Conservation (phyloP, 2,329 filamentous ascomycete genomes). For the Lachnum nothofagi region DNA sequence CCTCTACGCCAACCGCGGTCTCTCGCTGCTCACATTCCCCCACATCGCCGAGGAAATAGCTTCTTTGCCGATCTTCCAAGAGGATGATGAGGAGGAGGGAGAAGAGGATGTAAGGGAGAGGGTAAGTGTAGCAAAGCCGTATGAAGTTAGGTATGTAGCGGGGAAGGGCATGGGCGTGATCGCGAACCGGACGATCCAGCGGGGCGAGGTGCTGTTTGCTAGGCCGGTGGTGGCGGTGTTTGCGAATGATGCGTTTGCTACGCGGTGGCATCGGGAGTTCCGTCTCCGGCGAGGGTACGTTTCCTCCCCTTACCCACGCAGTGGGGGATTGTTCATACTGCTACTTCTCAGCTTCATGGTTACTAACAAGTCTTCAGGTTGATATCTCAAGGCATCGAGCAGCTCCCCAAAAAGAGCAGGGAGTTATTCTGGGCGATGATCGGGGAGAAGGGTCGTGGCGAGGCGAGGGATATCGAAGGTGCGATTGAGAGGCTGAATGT, state of each 20-base stretch:
- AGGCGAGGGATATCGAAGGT: slow-evolving; percentile 6
- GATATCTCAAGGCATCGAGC: slow-evolving; percentile 5
- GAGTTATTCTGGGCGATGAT: slow-evolving; percentile 11
- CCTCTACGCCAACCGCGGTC: slow-evolving; percentile 13
- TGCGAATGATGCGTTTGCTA: slow-evolving; percentile 15
- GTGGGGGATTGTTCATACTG: too few species aligned
- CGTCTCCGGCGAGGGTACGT: not conserved
- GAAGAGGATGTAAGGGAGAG: too few species aligned
- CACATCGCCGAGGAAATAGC: slow-evolving; percentile 12
- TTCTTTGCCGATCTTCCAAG: slow-evolving; percentile 8
- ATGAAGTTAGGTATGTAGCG: slow-evolving; percentile 8
- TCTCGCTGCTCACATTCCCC: slow-evolving; percentile 18
- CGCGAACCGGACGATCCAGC: slow-evolving; percentile 17
- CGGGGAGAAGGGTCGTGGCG: slow-evolving; percentile 4
- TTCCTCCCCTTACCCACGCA: too few species aligned
- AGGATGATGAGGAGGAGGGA: too few species aligned
- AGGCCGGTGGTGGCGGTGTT: slow-evolving; percentile 17
- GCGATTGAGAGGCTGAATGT: slow-evolving; percentile 19
- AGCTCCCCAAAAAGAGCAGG: slow-evolving; percentile 12
- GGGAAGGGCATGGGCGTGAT: slow-evolving; percentile 20
- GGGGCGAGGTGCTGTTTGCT: slow-evolving; percentile 17
- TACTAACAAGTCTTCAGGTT: too few species aligned
- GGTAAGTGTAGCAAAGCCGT: too few species aligned
- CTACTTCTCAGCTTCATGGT: too few species aligned
- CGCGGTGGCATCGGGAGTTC: slow-evolving; percentile 1